Evolutionary conservation across 2,329 filamentous ascomycete genomes (phyloP).

Genomic region (Fusarium sp.): DNA sequence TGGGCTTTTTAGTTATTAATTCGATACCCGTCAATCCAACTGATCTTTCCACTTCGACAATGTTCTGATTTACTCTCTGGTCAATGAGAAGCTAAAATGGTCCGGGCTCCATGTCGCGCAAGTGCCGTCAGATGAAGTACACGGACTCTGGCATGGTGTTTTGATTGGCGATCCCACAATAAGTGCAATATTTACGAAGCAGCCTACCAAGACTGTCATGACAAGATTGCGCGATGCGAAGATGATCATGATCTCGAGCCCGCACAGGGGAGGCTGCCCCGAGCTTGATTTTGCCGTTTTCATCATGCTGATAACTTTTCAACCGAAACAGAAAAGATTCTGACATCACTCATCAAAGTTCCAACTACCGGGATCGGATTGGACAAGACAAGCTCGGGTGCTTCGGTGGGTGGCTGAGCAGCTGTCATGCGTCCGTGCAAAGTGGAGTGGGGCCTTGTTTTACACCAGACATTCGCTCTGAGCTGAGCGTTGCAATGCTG

Average conservation of each 20-base stretch:
- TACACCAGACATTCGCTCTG: not conserved
- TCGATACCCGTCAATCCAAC: constrained; percentile 48
- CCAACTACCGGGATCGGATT: constrained; percentile 16
- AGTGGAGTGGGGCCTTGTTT: constrained; percentile 4
- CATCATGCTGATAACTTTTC: not conserved
- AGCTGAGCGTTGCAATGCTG: not conserved
- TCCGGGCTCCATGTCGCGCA: not conserved
- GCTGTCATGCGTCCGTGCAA: not conserved
- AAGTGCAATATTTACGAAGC: not conserved
- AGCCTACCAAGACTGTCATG: not conserved
- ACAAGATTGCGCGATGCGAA: not conserved
- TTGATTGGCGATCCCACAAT: not conserved
- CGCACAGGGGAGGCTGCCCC: not conserved
- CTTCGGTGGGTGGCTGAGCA: constrained; percentile 28
- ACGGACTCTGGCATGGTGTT: not conserved
- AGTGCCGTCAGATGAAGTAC: constrained; percentile 25
- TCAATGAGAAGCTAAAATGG: not conserved
- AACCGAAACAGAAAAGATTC: not conserved
- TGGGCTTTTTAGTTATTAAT: constrained; percentile 46
- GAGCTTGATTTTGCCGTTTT: not conserved
- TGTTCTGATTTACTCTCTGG: not conserved
- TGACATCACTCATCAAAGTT: constrained; percentile 14
- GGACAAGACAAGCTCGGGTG: not conserved
- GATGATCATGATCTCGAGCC: not conserved
- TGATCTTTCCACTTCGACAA: constrained; percentile 21